A percentile compares a stretch with the other conserved stretches of the same genome.
phyloP scores from a whole-genome alignment of 164 flowering plant species.

The Stephania cephalantha region DNA sequence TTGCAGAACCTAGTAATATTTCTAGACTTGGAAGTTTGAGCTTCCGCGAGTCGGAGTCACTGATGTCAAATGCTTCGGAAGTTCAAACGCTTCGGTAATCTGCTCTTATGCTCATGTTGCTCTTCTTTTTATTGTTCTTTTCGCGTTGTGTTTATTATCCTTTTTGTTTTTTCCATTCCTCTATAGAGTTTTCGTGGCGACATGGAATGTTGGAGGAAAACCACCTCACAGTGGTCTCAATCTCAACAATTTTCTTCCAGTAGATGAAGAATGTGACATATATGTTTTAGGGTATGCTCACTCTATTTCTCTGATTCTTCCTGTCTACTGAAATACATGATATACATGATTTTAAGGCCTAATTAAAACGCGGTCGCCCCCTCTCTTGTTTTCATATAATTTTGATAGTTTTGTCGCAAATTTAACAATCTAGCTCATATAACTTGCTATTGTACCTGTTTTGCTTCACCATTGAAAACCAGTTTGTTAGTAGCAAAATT shows the following conservation, averaged over 20 bases:
- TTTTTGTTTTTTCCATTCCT: neutral
- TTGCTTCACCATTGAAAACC: neutral
- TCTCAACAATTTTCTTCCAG: conserved; percentile 53
- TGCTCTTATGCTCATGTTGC: neutral
- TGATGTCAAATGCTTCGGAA: conserved; percentile 22
- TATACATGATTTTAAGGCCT: no score
- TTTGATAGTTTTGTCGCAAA: no score
- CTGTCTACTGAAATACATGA: neutral
- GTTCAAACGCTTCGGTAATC: conserved; percentile 31
- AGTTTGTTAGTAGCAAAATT: no score
- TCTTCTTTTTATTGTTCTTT: neutral
- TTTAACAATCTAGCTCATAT: no score
- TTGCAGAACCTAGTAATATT: conserved; percentile 27
- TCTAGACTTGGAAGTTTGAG: conserved; percentile 17
- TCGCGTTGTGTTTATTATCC: neutral
- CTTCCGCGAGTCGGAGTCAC: conserved; percentile 15
- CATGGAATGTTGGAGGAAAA: conserved; percentile 86
- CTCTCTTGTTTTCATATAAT: no score
- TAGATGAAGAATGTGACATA: conserved; percentile 44
- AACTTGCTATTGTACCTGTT: no score
- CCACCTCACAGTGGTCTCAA: conserved; percentile 47
- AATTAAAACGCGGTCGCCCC: no score
- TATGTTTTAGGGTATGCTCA: conserved; percentile 62
- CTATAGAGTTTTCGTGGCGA: conserved; percentile 60
- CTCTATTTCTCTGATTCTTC: conserved; percentile 1